Conservation (phyloP, 2,329 filamentous ascomycete genomes). For the Mariannaea sp. region DNA sequence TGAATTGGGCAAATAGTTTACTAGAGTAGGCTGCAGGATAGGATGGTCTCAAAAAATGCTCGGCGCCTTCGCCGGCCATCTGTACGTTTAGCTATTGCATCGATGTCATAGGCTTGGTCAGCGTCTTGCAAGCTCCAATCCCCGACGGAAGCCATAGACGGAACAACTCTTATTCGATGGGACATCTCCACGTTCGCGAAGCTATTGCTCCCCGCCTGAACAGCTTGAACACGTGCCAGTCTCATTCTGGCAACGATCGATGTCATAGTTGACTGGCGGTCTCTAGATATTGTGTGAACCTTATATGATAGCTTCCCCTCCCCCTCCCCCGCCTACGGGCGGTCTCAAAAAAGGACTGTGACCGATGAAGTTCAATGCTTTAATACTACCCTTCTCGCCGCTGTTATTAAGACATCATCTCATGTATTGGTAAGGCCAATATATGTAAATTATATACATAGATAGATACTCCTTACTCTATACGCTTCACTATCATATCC, state of each 20-base stretch:
- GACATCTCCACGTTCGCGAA: background rate
- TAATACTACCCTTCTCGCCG: background rate
- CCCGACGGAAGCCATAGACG: background rate
- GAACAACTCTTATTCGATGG: background rate
- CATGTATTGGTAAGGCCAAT: background rate
- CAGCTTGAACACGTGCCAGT: background rate
- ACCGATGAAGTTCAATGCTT: background rate
- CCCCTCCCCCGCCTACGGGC: background rate
- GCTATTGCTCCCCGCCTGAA: too few relatives aligned
- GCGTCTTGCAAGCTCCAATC: background rate
- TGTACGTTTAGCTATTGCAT: too few relatives aligned
- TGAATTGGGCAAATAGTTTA: too few relatives aligned
- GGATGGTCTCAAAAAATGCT: too few relatives aligned
- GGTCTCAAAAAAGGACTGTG: background rate
- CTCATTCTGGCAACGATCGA: conserved; percentile 5
- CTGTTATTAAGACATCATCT: background rate
- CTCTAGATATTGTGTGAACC: background rate
- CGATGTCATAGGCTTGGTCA: conserved; percentile 3
- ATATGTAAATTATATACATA: background rate
- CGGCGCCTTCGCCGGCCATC: conserved; percentile 16
- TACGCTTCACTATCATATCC: background rate
- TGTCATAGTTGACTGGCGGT: conserved; percentile 4
- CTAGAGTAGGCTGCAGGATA: too few relatives aligned
- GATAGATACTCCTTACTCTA: too few relatives aligned
- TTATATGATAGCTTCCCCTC: background rate